phyloP scores from a whole-genome alignment of 177 flowering plant species.

The Vitis hybrid region DNA sequence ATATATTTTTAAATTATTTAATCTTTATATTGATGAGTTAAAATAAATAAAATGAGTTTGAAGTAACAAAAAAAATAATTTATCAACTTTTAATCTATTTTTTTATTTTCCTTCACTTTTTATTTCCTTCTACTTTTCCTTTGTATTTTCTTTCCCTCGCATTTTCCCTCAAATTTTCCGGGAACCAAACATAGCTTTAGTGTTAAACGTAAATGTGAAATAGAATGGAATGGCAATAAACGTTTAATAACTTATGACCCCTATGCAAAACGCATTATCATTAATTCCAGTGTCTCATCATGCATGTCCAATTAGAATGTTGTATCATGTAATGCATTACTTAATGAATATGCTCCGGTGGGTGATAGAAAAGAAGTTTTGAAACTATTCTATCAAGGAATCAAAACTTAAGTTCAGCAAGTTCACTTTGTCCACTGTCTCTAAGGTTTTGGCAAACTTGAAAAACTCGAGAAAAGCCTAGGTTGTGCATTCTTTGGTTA shows the following conservation, averaged over 20 bases:
- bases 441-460: constrained; percentile 30
- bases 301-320: constrained; percentile 16
- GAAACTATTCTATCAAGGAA: constrained; percentile 28
- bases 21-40: too few species aligned
- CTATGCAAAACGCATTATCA: constrained; percentile 35
- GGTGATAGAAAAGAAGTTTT: constrained; percentile 26
- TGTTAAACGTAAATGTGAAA: too few species aligned
- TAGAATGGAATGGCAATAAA: too few species aligned
- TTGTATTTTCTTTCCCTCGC: too few species aligned
- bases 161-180: too few species aligned
- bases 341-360: constrained; percentile 36
- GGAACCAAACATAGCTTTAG: too few species aligned
- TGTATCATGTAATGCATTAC: constrained; percentile 40
- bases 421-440: constrained; percentile 32
- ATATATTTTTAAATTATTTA: too few species aligned
- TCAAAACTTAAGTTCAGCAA: constrained; percentile 26
- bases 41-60: too few species aligned
- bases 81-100: too few species aligned
- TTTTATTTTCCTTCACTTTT: too few species aligned
- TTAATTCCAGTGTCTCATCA: constrained; percentile 15
- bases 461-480: constrained; percentile 20
- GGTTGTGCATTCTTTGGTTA: constrained; percentile 29
- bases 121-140: too few species aligned
- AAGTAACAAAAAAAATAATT: too few species aligned
- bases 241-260: constrained; percentile 13